phyloP scores from a whole-genome alignment of 1,139 yeast species.

The Tardiomyces digboiensis region DNA sequence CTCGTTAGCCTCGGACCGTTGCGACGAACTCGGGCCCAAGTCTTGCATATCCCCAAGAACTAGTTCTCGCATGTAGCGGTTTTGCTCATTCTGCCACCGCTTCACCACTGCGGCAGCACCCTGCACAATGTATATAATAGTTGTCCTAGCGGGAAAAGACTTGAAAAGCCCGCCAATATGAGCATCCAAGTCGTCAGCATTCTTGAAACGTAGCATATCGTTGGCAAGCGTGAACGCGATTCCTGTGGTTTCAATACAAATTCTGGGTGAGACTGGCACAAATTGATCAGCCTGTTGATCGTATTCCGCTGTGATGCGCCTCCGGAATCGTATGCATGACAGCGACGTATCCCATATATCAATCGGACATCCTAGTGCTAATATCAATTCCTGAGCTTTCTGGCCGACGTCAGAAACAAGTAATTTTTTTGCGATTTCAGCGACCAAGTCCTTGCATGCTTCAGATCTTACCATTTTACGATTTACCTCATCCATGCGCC shows the following conservation, averaged over 20 bases:
- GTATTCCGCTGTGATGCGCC: not conserved
- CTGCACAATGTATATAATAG: conserved; percentile 15
- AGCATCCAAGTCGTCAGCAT: not conserved
- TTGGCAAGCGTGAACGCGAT: not conserved
- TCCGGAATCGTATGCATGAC: not conserved
- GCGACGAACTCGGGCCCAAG: not conserved
- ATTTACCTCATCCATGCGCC: not conserved
- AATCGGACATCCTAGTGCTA: not conserved
- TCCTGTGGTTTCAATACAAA: not conserved
- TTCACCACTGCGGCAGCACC: conserved; percentile 13
- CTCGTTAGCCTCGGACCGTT: not conserved
- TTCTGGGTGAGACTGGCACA: not conserved
- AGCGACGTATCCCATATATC: not conserved
- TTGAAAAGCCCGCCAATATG: not conserved
- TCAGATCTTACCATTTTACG: not conserved
- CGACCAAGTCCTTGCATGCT: not conserved
- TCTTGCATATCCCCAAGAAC: conserved; percentile 15
- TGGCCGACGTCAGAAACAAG: not conserved
- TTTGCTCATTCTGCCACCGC: conserved; percentile 10
- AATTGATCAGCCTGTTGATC: not conserved
- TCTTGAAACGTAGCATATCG: not conserved
- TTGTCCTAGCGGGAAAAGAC: conserved; percentile 1
- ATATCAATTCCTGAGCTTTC: not conserved
- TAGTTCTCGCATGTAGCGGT: conserved; percentile 11
- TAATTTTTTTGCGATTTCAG: not conserved